Conservation (phyloP, 306 rosid species). For the Canavalia gladiata region DNA sequence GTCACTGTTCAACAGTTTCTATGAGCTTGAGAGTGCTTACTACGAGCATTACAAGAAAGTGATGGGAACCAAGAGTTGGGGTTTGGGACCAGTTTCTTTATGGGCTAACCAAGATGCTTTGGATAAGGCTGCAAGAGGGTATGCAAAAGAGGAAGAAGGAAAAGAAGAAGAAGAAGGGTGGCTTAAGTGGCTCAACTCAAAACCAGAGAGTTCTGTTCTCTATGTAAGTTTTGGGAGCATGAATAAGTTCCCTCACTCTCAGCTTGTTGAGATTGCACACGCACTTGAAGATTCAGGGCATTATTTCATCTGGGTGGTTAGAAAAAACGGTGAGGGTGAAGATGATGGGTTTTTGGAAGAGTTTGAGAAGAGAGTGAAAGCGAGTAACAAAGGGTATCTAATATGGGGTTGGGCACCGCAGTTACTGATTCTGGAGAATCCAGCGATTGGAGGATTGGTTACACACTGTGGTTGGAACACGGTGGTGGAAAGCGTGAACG, state of each 20-base stretch:
- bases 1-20: constrained; percentile 52
- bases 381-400: constrained; percentile 29
- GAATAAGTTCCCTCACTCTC: constrained; percentile 45
- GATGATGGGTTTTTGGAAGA: constrained; percentile 34
- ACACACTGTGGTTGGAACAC: constrained; percentile 56
- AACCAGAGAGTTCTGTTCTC: constrained; percentile 39
- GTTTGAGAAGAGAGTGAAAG: constrained; percentile 45
- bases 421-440: constrained; percentile 42
- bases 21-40: constrained; percentile 50
- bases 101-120: constrained; percentile 52
- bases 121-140: constrained; percentile 50
- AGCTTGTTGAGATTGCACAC: constrained; percentile 46
- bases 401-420: constrained; percentile 59
- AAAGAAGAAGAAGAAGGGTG: constrained; percentile 43
- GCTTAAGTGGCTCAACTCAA: constrained; percentile 50
- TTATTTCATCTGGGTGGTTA: constrained; percentile 48
- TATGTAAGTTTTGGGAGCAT: constrained; percentile 52
- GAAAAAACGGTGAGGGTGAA: constrained; percentile 38
- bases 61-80: constrained; percentile 54
- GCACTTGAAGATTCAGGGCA: constrained; percentile 44
- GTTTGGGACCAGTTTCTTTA: constrained; percentile 54
- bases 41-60: constrained; percentile 39
- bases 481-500: constrained; percentile 45
- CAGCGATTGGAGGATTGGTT: constrained; percentile 49
- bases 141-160: neutral